A percentile compares a stretch with the other conserved stretches of the same genome.
phyloP scores from a whole-genome alignment of 2,329 filamentous ascomycete species.

The Colletotrichum costaricense region DNA sequence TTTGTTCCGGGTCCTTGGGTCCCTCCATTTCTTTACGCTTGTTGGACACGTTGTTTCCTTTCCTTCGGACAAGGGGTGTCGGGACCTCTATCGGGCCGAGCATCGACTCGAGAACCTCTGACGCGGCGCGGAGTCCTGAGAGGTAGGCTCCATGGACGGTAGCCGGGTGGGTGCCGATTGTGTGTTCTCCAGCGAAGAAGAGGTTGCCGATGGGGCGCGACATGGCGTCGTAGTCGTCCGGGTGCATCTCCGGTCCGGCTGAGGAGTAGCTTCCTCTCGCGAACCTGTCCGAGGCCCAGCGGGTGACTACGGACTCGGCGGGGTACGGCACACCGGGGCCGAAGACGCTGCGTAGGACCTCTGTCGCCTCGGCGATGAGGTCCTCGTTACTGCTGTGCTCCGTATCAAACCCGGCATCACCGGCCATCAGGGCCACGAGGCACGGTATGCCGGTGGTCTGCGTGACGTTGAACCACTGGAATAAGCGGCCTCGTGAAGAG shows the following conservation, averaged over 20 bases:
- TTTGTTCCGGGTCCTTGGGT: conserved; percentile 61
- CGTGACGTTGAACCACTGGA: conserved; percentile 97
- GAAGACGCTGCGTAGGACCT: conserved; percentile 82
- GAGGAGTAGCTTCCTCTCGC: conserved; percentile 97
- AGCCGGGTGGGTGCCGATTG: conserved; percentile 93
- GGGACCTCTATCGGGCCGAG: conserved; percentile 85
- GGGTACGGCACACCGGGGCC: conserved; percentile 78
- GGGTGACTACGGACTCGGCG: conserved; percentile 86
- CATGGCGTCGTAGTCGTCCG: conserved; percentile 94
- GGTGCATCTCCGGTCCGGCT: conserved; percentile 82
- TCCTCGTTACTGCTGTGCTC: conserved; percentile 81
- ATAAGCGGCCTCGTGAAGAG: conserved; percentile 86
- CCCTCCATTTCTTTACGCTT: conserved; percentile 66
- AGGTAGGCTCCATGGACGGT: conserved; percentile 97
- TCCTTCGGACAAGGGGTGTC: conserved; percentile 77
- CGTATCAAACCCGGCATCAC: conserved; percentile 90
- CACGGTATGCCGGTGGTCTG: conserved; percentile 90
- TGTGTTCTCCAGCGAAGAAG: conserved; percentile 96
- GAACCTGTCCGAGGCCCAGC: conserved; percentile 92
- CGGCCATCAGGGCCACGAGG: conserved; percentile 93
- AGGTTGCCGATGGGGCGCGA: conserved; percentile 85
- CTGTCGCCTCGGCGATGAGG: conserved; percentile 83
- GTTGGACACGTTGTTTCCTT: conserved; percentile 59
- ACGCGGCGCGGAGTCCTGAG: conserved; percentile 89
- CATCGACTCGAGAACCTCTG: conserved; percentile 84